These are phyloP conservation scores for Prunus armeniaca DNA, from an alignment of 306 rosid genomes.

Conservation along the genomic window DNA sequence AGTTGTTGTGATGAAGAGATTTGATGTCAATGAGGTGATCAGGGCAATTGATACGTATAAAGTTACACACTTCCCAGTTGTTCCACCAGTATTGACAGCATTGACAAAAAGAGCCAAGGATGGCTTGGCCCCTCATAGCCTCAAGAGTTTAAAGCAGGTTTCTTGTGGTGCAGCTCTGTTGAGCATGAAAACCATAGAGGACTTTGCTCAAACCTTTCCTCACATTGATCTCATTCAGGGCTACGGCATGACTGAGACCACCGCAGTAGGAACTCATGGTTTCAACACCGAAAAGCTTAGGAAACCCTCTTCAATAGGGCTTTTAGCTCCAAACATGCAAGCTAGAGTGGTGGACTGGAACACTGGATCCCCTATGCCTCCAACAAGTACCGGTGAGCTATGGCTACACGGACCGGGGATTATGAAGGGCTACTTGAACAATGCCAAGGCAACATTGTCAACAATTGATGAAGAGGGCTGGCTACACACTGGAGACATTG, in stretches of 20 bases:
- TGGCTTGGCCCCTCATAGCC: slow-evolving; percentile 16
- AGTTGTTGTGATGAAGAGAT: slow-evolving; percentile 62
- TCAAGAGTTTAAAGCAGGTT: slow-evolving; percentile 74
- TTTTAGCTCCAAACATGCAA: slow-evolving; percentile 83
- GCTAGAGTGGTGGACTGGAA: slow-evolving; percentile 77
- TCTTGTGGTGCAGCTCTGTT: slow-evolving; percentile 73
- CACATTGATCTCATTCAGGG: slow-evolving; percentile 90
- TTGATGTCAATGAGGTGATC: slow-evolving; percentile 43
- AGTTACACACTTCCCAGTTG: slow-evolving; percentile 72
- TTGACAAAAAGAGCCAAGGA: slow-evolving; percentile 41
- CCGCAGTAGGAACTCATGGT: slow-evolving; percentile 83
- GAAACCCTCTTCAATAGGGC: slow-evolving; percentile 68
- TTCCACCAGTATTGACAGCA: slow-evolving; percentile 65
- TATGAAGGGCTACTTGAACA: slow-evolving; percentile 85
- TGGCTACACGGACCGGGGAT: slow-evolving; percentile 79
- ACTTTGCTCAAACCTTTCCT: slow-evolving; percentile 50
- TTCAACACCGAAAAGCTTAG: slow-evolving; percentile 57
- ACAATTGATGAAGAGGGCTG: slow-evolving; percentile 38
- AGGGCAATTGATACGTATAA: slow-evolving; percentile 50
- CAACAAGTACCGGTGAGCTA: slow-evolving; percentile 73
- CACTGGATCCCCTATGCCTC: slow-evolving; percentile 58
- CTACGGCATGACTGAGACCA: slow-evolving; percentile 89
- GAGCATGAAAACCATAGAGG: slow-evolving; percentile 29
- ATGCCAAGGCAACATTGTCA: slow-evolving; percentile 54
- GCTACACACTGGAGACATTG: neutral